These are phyloP conservation scores for Saraca asoca DNA, from an alignment of 331 rosid genomes.

Conservation along the genomic window DNA sequence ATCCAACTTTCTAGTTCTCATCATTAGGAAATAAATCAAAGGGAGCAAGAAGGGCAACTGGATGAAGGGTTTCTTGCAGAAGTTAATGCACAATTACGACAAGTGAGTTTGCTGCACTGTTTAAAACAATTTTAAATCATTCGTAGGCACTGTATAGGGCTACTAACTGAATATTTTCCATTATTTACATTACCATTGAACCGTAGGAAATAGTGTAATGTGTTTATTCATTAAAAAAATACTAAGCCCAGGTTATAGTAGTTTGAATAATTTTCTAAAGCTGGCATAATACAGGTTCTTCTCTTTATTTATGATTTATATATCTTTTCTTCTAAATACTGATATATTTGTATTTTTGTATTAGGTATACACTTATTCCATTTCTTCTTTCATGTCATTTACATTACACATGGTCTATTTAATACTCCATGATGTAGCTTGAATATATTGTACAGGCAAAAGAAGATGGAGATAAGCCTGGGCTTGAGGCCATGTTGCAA, in stretches of 20 bases:
- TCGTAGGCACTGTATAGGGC: slow-evolving; percentile 8
- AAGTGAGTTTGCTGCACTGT: slow-evolving; percentile 53
- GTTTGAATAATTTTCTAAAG: slow-evolving; percentile 13
- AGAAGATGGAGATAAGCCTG: slow-evolving; percentile 96
- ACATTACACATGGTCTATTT: not conserved
- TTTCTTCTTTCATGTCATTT: not conserved
- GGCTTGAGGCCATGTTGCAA: slow-evolving; percentile 94
- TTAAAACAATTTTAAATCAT: slow-evolving; percentile 18
- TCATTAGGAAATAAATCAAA: slow-evolving; percentile 67
- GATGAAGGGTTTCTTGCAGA: slow-evolving; percentile 96
- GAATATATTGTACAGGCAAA: slow-evolving; percentile 62
- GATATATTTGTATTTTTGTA: not conserved
- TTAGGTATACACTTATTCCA: slow-evolving; percentile 2
- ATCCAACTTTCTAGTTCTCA: slow-evolving; percentile 32
- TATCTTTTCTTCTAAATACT: slow-evolving; percentile 3
- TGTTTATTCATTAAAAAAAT: not conserved
- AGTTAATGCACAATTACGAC: slow-evolving; percentile 90
- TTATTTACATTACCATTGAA: slow-evolving; percentile 5
- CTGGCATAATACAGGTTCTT: slow-evolving; percentile 17
- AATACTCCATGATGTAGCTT: slow-evolving; percentile 23
- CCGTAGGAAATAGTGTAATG: not conserved
- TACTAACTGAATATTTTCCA: not conserved
- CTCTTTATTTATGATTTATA: no score
- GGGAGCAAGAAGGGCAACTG: slow-evolving; percentile 83
- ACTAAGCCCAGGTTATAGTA: not conserved